These are phyloP conservation scores for Erodium texanum DNA, from an alignment of 441 rosid species.

Conservation along the genomic window DNA sequence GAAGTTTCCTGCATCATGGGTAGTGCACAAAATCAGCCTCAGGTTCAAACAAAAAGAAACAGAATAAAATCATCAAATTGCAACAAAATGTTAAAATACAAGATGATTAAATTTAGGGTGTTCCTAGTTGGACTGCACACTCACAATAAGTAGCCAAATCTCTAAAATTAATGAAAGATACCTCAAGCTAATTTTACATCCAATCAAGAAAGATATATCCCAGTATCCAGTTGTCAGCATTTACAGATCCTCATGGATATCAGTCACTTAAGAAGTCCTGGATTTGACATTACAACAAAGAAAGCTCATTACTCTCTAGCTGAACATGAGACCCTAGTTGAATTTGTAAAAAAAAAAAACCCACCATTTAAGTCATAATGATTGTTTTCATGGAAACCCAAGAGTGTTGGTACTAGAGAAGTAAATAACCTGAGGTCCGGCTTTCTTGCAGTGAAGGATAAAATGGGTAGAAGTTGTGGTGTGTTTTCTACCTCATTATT, in stretches of 20 bases:
- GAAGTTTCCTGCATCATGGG: neutral
- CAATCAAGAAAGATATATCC: neutral
- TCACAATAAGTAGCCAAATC: neutral
- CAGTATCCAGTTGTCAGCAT: neutral
- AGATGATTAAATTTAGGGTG: neutral
- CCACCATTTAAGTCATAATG: neutral
- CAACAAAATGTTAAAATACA: neutral
- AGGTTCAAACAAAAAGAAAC: neutral
- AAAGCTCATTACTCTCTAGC: neutral
- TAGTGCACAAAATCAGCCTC: neutral
- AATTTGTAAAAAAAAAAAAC: too few relatives aligned
- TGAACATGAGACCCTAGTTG: neutral
- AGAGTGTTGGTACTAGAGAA: neutral
- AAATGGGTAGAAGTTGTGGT: neutral
- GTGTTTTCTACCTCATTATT: too few relatives aligned
- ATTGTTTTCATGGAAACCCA: neutral
- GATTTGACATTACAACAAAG: neutral
- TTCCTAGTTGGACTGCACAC: neutral
- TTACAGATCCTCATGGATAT: neutral
- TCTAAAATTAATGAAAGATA: neutral
- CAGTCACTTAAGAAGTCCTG: neutral
- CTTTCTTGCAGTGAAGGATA: neutral
- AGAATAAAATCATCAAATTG: neutral
- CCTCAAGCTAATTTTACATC: neutral
- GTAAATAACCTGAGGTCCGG: neutral